These are phyloP conservation scores for Thelonectria olida DNA, from an alignment of 2,329 filamentous ascomycete genomes.

Conservation along the genomic window DNA sequence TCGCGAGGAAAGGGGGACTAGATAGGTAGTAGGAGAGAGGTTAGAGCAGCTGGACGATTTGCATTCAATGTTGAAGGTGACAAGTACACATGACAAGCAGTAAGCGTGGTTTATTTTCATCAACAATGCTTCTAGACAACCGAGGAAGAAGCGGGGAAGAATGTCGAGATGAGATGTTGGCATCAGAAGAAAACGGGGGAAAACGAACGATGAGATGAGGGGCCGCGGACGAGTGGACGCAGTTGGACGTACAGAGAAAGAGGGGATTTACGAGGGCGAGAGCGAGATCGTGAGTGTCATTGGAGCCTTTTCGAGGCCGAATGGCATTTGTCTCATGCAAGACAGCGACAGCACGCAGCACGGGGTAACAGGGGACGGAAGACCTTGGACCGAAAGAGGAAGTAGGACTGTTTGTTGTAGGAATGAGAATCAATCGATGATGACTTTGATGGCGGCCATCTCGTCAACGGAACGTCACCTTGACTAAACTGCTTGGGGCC, in stretches of 20 bases:
- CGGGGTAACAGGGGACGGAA: background rate
- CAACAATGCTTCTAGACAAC: background rate
- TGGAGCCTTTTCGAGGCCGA: slow-evolving; percentile 3
- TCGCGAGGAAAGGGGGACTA: background rate
- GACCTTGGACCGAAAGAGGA: slow-evolving; percentile 10
- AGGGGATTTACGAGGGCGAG: slow-evolving; percentile 24
- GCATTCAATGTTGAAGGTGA: too few relatives aligned
- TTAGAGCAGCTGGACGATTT: too few relatives aligned
- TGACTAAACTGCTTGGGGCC: background rate
- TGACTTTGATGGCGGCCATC: slow-evolving; percentile 18
- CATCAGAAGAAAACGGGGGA: slow-evolving; percentile 8
- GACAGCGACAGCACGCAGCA: background rate
- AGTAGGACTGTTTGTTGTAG: background rate
- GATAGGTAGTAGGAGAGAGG: background rate
- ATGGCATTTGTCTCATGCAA: slow-evolving; percentile 8
- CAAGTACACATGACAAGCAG: too few relatives aligned
- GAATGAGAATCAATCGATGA: slow-evolving; percentile 7
- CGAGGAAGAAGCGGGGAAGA: slow-evolving; percentile 9
- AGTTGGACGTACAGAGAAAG: too few relatives aligned
- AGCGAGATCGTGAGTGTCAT: slow-evolving; percentile 23
- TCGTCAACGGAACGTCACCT: slow-evolving; percentile 37
- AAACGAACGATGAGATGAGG: slow-evolving; percentile 11
- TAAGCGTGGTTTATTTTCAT: background rate
- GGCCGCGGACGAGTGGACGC: slow-evolving; percentile 16
- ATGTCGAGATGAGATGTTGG: slow-evolving; percentile 7